Evolutionary conservation across 345 rosid genomes (phyloP).

Genomic region (Eucalyptus regnans): DNA sequence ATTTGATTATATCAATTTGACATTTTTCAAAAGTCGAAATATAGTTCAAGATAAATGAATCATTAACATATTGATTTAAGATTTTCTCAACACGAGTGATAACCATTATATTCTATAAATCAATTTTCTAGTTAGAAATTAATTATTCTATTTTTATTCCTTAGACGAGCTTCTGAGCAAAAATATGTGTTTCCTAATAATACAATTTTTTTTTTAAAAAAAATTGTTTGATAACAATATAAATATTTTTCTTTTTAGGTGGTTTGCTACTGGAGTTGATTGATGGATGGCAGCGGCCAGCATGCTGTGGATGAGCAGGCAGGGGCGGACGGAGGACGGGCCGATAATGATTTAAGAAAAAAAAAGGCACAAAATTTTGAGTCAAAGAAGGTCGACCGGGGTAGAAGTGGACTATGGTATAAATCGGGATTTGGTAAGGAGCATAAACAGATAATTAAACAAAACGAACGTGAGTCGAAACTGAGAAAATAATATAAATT

Average conservation of each 20-base stretch:
- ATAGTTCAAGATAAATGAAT: background rate
- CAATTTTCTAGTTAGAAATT: rapidly evolving
- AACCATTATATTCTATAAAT: too few relatives aligned
- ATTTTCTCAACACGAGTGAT: background rate
- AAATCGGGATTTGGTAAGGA: background rate
- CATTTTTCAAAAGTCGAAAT: rapidly evolving
- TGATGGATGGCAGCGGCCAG: rapidly evolving
- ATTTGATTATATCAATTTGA: rapidly evolving
- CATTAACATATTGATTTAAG: background rate
- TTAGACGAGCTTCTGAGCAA: rapidly evolving
- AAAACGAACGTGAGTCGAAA: background rate
- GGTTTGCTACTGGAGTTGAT: too few relatives aligned
- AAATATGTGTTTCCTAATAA: rapidly evolving
- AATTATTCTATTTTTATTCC: too few relatives aligned
- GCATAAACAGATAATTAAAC: background rate
- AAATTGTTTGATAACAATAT: too few relatives aligned
- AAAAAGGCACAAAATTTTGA: background rate
- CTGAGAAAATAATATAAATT: background rate
- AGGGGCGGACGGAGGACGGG: too few relatives aligned
- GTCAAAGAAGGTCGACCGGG: background rate
- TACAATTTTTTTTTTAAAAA: too few relatives aligned
- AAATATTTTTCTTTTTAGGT: too few relatives aligned
- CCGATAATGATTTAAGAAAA: background rate
- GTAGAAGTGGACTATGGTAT: background rate
- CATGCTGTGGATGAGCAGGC: too few relatives aligned